These are phyloP conservation scores for Barnettozyma wickerhamii DNA, from an alignment of 805 yeast species.

Conservation along the genomic window DNA sequence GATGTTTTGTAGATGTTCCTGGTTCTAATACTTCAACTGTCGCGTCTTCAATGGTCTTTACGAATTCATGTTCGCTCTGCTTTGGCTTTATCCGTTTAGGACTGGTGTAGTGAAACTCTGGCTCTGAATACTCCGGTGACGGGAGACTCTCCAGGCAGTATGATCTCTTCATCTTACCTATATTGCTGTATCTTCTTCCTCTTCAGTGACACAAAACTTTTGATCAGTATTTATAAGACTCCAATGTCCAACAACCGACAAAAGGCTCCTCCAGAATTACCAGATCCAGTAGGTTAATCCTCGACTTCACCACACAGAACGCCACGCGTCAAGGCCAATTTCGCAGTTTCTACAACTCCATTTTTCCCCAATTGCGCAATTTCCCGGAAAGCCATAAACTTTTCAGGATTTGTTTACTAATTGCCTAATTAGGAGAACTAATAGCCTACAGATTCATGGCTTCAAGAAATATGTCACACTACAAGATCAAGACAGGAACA, in stretches of 20 bases:
- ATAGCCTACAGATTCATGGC: not conserved
- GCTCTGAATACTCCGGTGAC: constrained; percentile 16
- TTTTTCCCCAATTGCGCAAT: not conserved
- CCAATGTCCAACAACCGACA: too few species aligned
- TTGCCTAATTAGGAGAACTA: constrained; percentile 1
- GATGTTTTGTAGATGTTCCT: not conserved
- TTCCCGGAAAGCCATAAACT: too few species aligned
- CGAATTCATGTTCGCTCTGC: constrained; percentile 9
- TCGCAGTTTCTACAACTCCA: too few species aligned
- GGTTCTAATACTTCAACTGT: constrained; percentile 12
- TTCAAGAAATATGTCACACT: too few species aligned
- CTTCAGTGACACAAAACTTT: too few species aligned
- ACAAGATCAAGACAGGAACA: too few species aligned
- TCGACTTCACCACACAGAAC: not conserved
- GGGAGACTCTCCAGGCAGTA: constrained; percentile 9
- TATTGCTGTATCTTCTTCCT: too few species aligned
- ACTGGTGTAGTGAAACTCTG: not conserved
- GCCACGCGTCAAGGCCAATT: too few species aligned
- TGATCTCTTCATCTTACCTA: constrained; percentile 13
- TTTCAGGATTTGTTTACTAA: not conserved
- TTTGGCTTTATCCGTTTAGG: not conserved
- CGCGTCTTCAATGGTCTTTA: constrained; percentile 10
- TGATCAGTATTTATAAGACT: too few species aligned
- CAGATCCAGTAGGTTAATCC: not conserved
- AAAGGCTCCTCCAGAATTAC: not conserved